Percentiles rank a stretch among this genome's conserved stretches.
These are phyloP conservation scores for Dactylellina leptospora DNA, from an alignment of 2,329 filamentous ascomycete genomes.

Conservation along the genomic window DNA sequence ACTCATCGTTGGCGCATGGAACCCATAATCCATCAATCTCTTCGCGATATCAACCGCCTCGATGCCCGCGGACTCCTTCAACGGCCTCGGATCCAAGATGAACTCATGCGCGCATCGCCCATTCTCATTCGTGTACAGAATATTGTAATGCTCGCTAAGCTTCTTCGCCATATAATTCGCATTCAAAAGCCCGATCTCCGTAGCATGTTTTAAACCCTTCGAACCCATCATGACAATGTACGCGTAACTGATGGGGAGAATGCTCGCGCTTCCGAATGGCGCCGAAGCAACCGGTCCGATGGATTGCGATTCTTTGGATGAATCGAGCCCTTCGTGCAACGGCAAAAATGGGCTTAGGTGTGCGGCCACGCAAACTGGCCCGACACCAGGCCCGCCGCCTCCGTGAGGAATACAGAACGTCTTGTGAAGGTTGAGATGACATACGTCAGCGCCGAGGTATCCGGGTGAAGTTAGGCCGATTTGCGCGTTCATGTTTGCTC, in stretches of 20 bases:
- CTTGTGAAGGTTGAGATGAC: slow-evolving; percentile 97
- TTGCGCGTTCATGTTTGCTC: slow-evolving; percentile 98
- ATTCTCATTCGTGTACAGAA: slow-evolving; percentile 90
- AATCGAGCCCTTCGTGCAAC: slow-evolving; percentile 68
- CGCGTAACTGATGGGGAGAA: slow-evolving; percentile 91
- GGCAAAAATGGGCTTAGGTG: slow-evolving; percentile 82
- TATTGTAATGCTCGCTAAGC: slow-evolving; percentile 83
- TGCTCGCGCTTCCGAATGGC: slow-evolving; percentile 86
- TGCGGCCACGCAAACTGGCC: slow-evolving; percentile 88
- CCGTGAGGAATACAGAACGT: slow-evolving; percentile 98
- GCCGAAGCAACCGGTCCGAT: slow-evolving; percentile 82
- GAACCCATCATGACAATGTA: slow-evolving; percentile 95
- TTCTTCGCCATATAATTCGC: slow-evolving; percentile 95
- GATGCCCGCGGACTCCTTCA: slow-evolving; percentile 81
- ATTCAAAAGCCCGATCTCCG: slow-evolving; percentile 91
- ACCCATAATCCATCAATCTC: slow-evolving; percentile 94
- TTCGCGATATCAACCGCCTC: slow-evolving; percentile 97
- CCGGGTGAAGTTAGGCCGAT: slow-evolving; percentile 94
- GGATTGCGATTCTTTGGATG: slow-evolving; percentile 63
- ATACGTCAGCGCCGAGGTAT: slow-evolving; percentile 94
- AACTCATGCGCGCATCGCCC: slow-evolving; percentile 96
- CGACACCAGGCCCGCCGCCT: slow-evolving; percentile 90
- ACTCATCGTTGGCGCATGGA: slow-evolving; percentile 96
- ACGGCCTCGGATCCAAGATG: slow-evolving; percentile 86
- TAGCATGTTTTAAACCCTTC: slow-evolving; percentile 83